Conservation (phyloP, 225 moss, liverwort and hornwort genomes). For the Marchantia paleacea region DNA sequence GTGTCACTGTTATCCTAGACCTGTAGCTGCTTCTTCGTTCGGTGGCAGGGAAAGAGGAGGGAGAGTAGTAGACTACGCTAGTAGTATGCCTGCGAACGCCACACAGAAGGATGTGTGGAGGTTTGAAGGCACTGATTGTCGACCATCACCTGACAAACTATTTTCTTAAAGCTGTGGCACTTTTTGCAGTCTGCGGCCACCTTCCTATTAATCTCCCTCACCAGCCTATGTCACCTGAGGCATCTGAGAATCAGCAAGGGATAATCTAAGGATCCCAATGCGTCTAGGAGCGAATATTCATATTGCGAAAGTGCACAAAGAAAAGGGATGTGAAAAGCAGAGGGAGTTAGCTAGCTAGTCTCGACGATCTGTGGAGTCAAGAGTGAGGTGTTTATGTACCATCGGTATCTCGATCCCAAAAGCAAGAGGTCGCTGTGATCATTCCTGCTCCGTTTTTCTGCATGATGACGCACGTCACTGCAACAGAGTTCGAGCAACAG, state of each 20-base stretch:
- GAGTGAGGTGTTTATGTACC: conserved; percentile 37
- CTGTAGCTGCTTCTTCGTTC: neutral
- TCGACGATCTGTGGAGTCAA: neutral
- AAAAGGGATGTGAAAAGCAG: neutral
- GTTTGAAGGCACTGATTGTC: conserved; percentile 5
- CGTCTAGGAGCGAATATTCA: conserved; percentile 4
- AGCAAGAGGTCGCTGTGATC: conserved; percentile 75
- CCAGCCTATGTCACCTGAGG: neutral
- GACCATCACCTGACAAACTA: conserved; percentile 1
- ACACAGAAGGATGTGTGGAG: neutral
- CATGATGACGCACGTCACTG: conserved; percentile 84
- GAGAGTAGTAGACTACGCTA: neutral
- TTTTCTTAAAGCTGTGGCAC: neutral
- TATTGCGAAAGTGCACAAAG: neutral
- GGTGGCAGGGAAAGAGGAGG: neutral
- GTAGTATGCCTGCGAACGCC: neutral
- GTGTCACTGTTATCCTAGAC: neutral
- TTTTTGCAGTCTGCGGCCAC: neutral
- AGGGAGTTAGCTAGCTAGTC: neutral
- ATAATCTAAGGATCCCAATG: neutral
- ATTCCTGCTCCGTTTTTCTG: conserved; percentile 93
- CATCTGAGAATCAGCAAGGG: neutral
- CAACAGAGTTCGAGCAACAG: neutral
- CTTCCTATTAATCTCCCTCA: neutral
- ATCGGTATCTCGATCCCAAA: conserved; percentile 69